Evolutionary conservation across 2,329 filamentous ascomycete species (phyloP).

Genomic region (Penicillium hesseltinei): DNA sequence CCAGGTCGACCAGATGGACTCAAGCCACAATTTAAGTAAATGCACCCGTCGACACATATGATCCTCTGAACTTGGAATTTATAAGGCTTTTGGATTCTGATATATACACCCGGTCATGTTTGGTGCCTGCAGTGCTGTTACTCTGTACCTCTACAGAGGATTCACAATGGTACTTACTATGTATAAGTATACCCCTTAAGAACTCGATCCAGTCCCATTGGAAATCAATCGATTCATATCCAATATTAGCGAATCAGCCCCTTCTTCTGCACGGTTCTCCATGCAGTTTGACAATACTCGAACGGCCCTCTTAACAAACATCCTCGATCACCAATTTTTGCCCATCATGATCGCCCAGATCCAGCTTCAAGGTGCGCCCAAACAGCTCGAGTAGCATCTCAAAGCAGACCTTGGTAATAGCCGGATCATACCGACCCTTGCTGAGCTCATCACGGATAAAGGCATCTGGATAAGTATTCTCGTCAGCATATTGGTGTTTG

Average conservation of each 20-base stretch:
- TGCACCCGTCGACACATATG: background rate
- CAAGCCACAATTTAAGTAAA: background rate
- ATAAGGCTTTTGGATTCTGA: background rate
- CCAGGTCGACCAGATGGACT: conserved; percentile 5
- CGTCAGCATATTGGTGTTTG: conserved; percentile 3
- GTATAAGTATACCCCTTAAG: background rate
- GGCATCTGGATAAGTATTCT: conserved; percentile 56
- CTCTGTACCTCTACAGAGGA: background rate
- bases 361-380: conserved; percentile 70
- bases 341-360: conserved; percentile 68
- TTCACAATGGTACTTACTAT: background rate
- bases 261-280: background rate
- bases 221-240: background rate
- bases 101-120: background rate
- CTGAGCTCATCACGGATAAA: conserved; percentile 91
- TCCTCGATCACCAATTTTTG: conserved; percentile 65
- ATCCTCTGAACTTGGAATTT: background rate
- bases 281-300: background rate
- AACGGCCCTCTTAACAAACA: conserved; percentile 56
- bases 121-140: background rate
- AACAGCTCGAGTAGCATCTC: conserved; percentile 88
- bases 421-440: conserved; percentile 91
- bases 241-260: background rate
- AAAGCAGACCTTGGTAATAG: conserved; percentile 82
- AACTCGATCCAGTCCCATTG: background rate